phyloP scores from a whole-genome alignment of 2,329 filamentous ascomycete genomes.

The Penicillium sp. region DNA sequence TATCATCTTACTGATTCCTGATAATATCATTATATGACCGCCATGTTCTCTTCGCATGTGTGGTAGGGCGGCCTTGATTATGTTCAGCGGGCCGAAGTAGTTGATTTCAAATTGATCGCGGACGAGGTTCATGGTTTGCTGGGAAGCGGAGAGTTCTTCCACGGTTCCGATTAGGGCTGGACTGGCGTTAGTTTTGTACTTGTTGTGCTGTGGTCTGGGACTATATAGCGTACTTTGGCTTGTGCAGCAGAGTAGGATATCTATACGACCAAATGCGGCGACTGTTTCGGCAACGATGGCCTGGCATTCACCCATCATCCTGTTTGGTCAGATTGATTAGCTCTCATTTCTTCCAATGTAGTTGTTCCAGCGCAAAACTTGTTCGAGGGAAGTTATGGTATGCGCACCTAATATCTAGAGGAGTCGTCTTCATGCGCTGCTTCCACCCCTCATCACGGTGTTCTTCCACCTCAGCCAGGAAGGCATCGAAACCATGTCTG shows the following conservation, averaged over 20 bases:
- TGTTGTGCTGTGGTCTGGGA: neutral
- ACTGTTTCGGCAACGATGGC: conserved; percentile 87
- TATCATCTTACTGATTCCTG: conserved; percentile 68
- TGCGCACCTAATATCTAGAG: conserved; percentile 59
- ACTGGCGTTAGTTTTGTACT: conserved; percentile 10
- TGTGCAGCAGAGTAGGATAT: conserved; percentile 87
- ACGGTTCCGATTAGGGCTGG: conserved; percentile 84
- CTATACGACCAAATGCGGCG: conserved; percentile 80
- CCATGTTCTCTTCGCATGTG: conserved; percentile 77
- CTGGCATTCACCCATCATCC: conserved; percentile 72
- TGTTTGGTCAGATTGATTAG: conserved; percentile 24
- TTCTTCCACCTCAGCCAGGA: conserved; percentile 65
- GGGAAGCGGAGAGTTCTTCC: conserved; percentile 80
- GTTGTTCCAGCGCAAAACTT: neutral
- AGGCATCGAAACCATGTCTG: conserved; percentile 77
- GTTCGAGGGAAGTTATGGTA: no score
- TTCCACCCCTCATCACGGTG: conserved; percentile 78
- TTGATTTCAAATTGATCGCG: conserved; percentile 92
- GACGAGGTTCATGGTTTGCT: conserved; percentile 75
- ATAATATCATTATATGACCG: conserved; percentile 88
- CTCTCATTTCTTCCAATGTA: neutral
- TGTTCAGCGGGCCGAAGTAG: conserved; percentile 95
- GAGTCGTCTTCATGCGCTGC: conserved; percentile 70
- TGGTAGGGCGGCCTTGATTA: conserved; percentile 86
- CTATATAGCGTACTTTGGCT: conserved; percentile 68